These are phyloP conservation scores for Hura crepitans DNA, from an alignment of 441 rosid species.

Conservation along the genomic window DNA sequence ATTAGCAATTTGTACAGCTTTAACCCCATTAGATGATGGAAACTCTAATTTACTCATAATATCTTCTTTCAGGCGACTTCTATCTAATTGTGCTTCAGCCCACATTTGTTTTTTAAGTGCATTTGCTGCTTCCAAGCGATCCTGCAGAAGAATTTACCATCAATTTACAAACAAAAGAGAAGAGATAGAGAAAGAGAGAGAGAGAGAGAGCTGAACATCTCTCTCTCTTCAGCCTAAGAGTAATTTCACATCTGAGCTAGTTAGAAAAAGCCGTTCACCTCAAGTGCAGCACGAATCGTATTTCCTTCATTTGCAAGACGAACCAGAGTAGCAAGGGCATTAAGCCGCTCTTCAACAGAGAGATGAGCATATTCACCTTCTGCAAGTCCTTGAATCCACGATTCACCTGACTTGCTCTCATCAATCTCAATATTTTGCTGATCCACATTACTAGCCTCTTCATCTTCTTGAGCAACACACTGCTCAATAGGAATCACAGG, in stretches of 20 bases:
- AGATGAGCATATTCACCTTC: constrained; percentile 95
- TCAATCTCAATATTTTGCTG: constrained; percentile 60
- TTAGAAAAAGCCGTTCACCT: constrained; percentile 50
- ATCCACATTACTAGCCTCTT: constrained; percentile 31
- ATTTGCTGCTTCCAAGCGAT: constrained; percentile 97
- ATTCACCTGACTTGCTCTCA: constrained; percentile 70
- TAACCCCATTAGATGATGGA: constrained; percentile 40
- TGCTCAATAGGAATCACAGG: constrained; percentile 33
- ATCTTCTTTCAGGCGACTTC: constrained; percentile 78
- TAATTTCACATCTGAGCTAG: constrained; percentile 17
- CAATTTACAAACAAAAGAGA: constrained; percentile 15
- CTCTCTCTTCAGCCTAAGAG: background rate
- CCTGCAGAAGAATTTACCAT: constrained; percentile 50
- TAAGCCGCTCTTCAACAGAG: constrained; percentile 92
- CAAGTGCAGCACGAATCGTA: constrained; percentile 77
- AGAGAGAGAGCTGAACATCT: background rate
- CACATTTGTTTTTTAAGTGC: constrained; percentile 99
- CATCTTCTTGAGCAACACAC: constrained; percentile 34
- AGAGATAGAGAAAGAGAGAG: background rate
- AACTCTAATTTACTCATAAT: constrained; percentile 49
- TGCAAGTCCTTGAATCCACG: constrained; percentile 94
- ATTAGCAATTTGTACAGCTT: constrained; percentile 40
- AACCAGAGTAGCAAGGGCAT: constrained; percentile 84
- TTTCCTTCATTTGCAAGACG: constrained; percentile 94
- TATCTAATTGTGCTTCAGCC: constrained; percentile 96